Base-by-base conservation (phyloP, 163 green algal species). In the Coccomyxa subellipsoidea region DNA sequence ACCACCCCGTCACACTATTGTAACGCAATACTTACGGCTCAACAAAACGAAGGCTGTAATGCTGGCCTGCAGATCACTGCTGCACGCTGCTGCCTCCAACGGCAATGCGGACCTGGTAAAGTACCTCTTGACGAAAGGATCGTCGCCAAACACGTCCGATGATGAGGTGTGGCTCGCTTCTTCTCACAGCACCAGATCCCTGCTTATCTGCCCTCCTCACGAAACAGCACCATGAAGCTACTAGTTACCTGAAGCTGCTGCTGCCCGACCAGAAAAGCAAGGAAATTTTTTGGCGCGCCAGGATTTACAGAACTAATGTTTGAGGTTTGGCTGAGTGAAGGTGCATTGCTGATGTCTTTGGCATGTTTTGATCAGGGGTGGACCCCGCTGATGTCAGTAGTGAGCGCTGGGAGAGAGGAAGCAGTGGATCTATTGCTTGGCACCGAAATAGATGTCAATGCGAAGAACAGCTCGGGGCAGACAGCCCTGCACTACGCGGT, bases 401-500 rank as follows among this genome's bases (percentile, higher is more conserved):
- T 87, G 8, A 86, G 83, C 23, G 86, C 83, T 4, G 84, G 83
- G 0, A 71, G 90, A 29, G 76, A 84, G 27, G 53, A 80, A 2
- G 54, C 83, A 25, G 87, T 84, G 2, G 38, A 80, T 15, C 21
- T 54, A 32, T 83, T 92, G 34, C 39, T 92, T 0, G 32, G 66
- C 9, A 66, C 40, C 0, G 83, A 81, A 0, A 84, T 86, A 12
- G 77, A 89, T 40, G 83, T 85, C 32, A 84, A 90, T 80, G 84
- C 80, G 4, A 40, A 81, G 23, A 87, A 84, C 40, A 79, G 81
- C 21, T 84, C 84, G 36, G 85, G 86, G 4, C 88, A 86, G 54
- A 92, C 88, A 18, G 69, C 88, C 12, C 80, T 93, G 66, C 89
- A 93, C 70, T 88, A 88, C 38, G 80, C 84, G 54, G 84, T 84